Evolutionary conservation across 129 eudicot genomes (phyloP).

Genomic region (Cynara cardunculus): DNA sequence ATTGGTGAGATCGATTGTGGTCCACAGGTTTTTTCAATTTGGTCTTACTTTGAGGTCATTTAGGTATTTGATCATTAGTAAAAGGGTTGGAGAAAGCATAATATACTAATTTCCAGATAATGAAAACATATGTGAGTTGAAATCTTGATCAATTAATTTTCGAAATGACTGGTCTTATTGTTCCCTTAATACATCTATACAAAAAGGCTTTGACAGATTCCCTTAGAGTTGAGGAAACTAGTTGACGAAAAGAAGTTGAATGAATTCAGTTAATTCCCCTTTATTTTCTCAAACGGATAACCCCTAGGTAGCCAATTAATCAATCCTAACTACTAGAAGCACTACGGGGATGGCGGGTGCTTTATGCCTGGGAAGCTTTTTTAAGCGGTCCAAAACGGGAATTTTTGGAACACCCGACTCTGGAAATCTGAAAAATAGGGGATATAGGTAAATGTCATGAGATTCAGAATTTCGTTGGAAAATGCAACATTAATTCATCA

Average conservation of each 20-base stretch:
- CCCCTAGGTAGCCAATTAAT: background rate
- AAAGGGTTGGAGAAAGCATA: constrained; percentile 5
- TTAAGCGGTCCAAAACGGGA: background rate
- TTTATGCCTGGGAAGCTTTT: background rate
- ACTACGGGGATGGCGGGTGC: background rate
- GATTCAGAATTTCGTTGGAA: background rate
- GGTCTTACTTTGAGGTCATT: background rate
- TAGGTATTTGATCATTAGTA: background rate
- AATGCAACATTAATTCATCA: background rate
- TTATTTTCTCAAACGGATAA: background rate
- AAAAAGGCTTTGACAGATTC: background rate
- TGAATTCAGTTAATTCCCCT: background rate
- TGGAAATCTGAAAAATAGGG: background rate
- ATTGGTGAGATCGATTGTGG: background rate
- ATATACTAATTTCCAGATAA: background rate
- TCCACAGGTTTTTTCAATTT: background rate
- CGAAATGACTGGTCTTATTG: background rate
- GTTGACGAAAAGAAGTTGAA: background rate
- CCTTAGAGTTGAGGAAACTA: background rate
- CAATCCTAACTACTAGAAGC: background rate
- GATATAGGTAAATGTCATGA: background rate
- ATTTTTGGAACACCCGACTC: background rate
- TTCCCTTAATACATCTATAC: constrained; percentile 2
- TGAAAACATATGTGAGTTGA: background rate
- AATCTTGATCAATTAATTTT: background rate